Evolutionary conservation across 441 rosid genomes (phyloP), one percentile per base, ranked within the genome.

Genomic region (Croton setiger): DNA sequence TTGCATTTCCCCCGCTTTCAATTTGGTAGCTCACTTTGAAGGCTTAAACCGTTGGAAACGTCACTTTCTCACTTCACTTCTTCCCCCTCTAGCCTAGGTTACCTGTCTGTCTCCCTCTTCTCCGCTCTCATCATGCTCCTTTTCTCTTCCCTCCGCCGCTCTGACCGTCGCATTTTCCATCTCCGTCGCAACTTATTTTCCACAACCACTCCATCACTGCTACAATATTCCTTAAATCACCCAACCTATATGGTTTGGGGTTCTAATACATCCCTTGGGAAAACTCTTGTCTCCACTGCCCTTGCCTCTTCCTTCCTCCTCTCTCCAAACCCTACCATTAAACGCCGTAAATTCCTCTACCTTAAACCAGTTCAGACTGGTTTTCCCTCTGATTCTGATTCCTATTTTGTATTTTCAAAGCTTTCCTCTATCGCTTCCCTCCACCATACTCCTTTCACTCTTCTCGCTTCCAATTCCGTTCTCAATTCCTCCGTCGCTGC

Each of bases 241-340:
- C 97, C 97, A 7, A 81, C 91, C 69, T 91, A 76, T 76, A 70
- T 83, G 47, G 75, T 89, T 44, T 93, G 98, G 96, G 85, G 88
- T 76, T 78, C 97, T 78, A 94, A 94, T 86, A 94, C 98, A 57
- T 85, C 92, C 63, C 90, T 92, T 44, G 99, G 97, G 67, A 92
- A 94, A 88, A 94, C 99, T 78, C 90, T 94, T 12, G 87, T 94
- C 77, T 90, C 99, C 75, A 77, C 98, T 11, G 99, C 98, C 69
- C 84, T 94, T 67, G 88, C 99, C 65, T 78, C 88, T 63, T 83
- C 97, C 76, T 91, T 88, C 80, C 84, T 86, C 60, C 89, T 87
- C 73, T 84, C 82, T 37, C 74, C 84, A 9, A 60, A 76, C 47
- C 72, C 51, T 1, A 4, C 51, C n/a, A 4, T 15, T 17, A 45